Evolutionary conservation across 164 flowering plant genomes (phyloP).

Genomic region (Berberis vulgaris): DNA sequence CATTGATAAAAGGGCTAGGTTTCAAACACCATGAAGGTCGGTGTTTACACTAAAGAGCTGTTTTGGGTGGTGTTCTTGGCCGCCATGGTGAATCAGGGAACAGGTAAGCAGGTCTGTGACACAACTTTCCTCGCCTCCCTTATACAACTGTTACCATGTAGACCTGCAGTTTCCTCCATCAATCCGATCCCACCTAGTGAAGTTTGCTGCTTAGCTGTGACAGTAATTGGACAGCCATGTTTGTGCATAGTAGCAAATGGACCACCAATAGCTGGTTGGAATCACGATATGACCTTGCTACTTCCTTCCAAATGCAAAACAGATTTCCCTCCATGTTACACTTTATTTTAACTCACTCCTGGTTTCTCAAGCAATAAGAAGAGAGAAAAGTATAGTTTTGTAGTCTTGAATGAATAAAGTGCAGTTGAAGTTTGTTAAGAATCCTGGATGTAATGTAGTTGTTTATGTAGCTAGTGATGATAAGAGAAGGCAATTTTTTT

Average conservation of each 20-base stretch:
- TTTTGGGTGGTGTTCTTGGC: constrained; percentile 22
- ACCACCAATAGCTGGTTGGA: constrained; percentile 79
- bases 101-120: constrained; percentile 30
- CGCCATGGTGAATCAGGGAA: constrained; percentile 23
- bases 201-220: constrained; percentile 65
- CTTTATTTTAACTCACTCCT: neutral
- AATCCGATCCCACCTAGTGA: constrained; percentile 68
- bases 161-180: constrained; percentile 67
- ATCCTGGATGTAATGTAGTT: too few species aligned
- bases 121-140: constrained; percentile 73
- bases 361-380: too few species aligned
- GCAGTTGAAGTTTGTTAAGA: too few species aligned
- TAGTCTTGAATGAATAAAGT: too few species aligned
- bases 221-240: constrained; percentile 71
- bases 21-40: constrained; percentile 26
- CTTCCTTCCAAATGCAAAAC: constrained; percentile 70
- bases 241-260: constrained; percentile 72
- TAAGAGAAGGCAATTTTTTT: too few species aligned
- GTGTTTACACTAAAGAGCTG: constrained; percentile 9
- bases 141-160: constrained; percentile 79
- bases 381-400: too few species aligned
- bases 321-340: constrained; percentile 62
- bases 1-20: neutral
- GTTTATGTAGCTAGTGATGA: too few species aligned
- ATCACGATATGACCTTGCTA: constrained; percentile 66